Conservation (phyloP, 176 grass and related monocot genomes). For the Oryza rufipogon region DNA sequence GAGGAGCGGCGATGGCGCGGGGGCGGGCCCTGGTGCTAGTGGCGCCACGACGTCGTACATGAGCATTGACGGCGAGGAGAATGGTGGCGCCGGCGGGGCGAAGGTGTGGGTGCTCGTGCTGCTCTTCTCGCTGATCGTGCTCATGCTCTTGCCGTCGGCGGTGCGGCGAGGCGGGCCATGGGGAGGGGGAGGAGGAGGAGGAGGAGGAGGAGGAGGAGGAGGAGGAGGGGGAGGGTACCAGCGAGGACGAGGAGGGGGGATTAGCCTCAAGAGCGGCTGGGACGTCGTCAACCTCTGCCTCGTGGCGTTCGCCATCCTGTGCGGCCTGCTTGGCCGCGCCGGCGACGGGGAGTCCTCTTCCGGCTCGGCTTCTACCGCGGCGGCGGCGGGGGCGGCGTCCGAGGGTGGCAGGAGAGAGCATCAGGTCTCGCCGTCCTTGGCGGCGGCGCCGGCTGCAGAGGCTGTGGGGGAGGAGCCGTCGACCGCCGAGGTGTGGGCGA, state of each 20-base stretch:
- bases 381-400: background rate
- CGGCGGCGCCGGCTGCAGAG: background rate
- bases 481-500: slow-evolving; percentile 19
- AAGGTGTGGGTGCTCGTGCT: slow-evolving; percentile 69
- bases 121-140: slow-evolving; percentile 36
- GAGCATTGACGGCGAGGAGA: slow-evolving; percentile 33
- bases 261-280: slow-evolving; percentile 75
- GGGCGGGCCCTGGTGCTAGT: background rate
- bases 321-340: slow-evolving; percentile 72
- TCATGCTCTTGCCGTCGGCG: slow-evolving; percentile 54
- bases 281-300: slow-evolving; percentile 82
- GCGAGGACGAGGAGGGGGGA: slow-evolving; percentile 4
- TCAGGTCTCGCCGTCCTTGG: background rate
- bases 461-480: slow-evolving; percentile 15
- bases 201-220: background rate
- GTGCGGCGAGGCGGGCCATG: slow-evolving; percentile 39
- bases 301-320: slow-evolving; percentile 81
- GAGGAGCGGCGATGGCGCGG: background rate
- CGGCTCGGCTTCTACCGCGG: background rate
- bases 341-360: slow-evolving; percentile 31
- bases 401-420: background rate
- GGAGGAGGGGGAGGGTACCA: slow-evolving; percentile 14
- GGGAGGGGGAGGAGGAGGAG: background rate
- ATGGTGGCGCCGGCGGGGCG: slow-evolving; percentile 50
- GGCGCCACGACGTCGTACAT: background rate